A percentile compares a stretch with the other conserved stretches of the same genome.
Conservation (phyloP, 176 grass and related monocot species). For the Puya raimondii region DNA sequence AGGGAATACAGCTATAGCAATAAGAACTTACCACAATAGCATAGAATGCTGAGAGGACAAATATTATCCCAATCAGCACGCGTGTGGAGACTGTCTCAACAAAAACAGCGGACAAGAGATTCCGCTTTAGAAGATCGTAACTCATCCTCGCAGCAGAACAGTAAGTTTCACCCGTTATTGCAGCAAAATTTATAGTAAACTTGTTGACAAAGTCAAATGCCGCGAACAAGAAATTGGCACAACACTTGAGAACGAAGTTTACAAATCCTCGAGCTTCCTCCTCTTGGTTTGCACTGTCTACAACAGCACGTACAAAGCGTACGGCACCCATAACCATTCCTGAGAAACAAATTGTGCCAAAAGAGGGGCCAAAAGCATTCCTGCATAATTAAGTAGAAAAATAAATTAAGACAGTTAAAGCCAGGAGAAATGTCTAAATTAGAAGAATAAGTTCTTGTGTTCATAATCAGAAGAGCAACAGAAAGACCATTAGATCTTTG, state of each 20-base stretch:
- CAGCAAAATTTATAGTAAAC: conserved; percentile 46
- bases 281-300: conserved; percentile 36
- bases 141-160: conserved; percentile 46
- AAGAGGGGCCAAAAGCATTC: conserved; percentile 47
- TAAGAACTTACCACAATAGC: conserved; percentile 25
- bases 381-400: conserved; percentile 23
- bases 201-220: conserved; percentile 47
- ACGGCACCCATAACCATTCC: conserved; percentile 41
- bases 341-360: conserved; percentile 45
- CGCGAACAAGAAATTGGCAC: conserved; percentile 31
- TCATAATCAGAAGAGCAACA: neutral
- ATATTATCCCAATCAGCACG: conserved; percentile 31
- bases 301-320: conserved; percentile 31
- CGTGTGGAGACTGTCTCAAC: conserved; percentile 46
- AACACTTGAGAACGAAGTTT: conserved; percentile 35
- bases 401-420: neutral
- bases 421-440: neutral
- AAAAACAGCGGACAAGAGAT: conserved; percentile 51
- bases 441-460: neutral
- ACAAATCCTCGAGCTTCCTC: conserved; percentile 20
- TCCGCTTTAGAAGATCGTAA: conserved; percentile 42
- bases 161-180: conserved; percentile 46
- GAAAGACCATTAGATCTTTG: neutral
- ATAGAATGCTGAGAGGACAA: conserved; percentile 38
- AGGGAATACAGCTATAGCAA: no score